phyloP scores from a whole-genome alignment of 768 basidiomycete species.

The Boletus pseudo-olivaceus region DNA sequence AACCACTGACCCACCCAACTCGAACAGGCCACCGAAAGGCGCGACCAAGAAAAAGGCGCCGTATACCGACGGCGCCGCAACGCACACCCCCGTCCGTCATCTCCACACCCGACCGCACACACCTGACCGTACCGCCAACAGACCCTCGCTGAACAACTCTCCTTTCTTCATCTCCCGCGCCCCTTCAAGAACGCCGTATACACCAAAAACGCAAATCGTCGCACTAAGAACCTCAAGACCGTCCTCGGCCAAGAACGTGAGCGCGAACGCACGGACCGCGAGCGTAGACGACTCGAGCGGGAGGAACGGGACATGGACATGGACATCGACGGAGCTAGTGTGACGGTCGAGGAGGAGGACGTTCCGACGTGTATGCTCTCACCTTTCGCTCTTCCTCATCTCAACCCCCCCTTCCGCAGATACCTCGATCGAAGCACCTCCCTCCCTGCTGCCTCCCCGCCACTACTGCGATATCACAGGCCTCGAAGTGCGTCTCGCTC shows the following conservation, averaged over 20 bases:
- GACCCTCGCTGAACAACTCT: constrained; percentile 73
- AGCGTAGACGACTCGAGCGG: constrained; percentile 49
- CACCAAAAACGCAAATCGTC: constrained; percentile 63
- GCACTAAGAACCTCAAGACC: constrained; percentile 77
- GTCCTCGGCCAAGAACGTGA: constrained; percentile 79
- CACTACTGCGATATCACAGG: constrained; percentile 88
- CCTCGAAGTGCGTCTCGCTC: constrained; percentile 50
- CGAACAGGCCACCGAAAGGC: constrained; percentile 30
- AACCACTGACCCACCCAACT: neutral
- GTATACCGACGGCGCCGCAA: neutral
- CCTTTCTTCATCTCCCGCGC: constrained; percentile 63
- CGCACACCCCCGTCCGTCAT: constrained; percentile 21
- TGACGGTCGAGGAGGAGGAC: constrained; percentile 47
- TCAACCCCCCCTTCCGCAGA: constrained; percentile 40
- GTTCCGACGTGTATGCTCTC: constrained; percentile 61
- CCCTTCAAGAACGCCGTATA: constrained; percentile 79
- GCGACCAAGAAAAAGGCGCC: constrained; percentile 16
- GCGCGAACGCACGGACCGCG: constrained; percentile 65
- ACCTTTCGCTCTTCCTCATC: neutral
- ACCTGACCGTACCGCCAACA: constrained; percentile 24
- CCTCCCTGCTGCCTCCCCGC: constrained; percentile 70
- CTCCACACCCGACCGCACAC: neutral
- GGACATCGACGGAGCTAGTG: constrained; percentile 48
- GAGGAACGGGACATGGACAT: constrained; percentile 43
- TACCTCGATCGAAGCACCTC: constrained; percentile 79